Base-by-base conservation (phyloP, 169 alveolate species). In the Neospora caninum region DNA sequence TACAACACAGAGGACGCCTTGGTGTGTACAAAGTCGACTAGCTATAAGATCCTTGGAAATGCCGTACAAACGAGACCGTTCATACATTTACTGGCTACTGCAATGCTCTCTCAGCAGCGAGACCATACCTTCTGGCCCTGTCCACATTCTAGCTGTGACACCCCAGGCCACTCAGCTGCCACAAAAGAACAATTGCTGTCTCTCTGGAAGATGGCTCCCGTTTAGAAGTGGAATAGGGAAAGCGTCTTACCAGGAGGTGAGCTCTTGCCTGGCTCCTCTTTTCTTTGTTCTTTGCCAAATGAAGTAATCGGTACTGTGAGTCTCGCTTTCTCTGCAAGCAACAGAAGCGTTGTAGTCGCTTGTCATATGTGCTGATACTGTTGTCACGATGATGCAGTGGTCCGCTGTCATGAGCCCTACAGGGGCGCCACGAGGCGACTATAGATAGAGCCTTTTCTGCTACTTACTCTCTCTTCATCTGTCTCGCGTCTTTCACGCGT, bases 211-310 rank as follows among this genome's bases (percentile, higher is more conserved):
- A 16, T 64, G 78, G 34, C 1, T 29, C 25, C 4, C 31, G 25
- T 20, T 0, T 0, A 64, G 78, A 64, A 64, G 29, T 7, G 29
- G 78, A 53, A n/a, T 64, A 20, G 25, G 36, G 78, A 64, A 20
- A 13, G 41, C 87, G 34, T 38, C 87, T 78, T 78, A 78, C 87
- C 42, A 78, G 87, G 16, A 78, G 87, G 45, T 78, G 87, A 78
- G 34, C 45, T 39, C 45, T 78, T 34, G 29, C 42, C n/a, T 39
- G 87, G 0, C 27, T 22, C 43, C 43, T 34, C 45, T 78, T 78
- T 34, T 20, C 87, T 31, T 45, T 29, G 87, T 78, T 78, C 34
- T 34, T 78, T 22, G 87, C 87, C 53, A 78, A 34, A 9, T 78
- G 87, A 39, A 78, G 87, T 4, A 78, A 78, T 34, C 87, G 39